Base-by-base conservation (phyloP, 1,139 yeast species). In the Ashbya aceris region DNA sequence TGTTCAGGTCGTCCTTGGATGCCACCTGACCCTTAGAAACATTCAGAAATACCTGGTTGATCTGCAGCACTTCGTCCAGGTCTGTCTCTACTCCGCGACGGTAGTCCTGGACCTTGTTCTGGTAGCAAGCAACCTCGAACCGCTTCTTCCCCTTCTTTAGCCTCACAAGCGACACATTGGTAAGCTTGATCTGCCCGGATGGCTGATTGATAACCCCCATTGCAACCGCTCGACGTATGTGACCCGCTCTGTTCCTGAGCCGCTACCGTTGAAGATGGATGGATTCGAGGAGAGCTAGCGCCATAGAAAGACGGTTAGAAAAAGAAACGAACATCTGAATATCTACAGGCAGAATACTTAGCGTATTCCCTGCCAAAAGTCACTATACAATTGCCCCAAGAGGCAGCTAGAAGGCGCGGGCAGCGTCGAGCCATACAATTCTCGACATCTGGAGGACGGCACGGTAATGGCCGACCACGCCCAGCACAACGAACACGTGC, bases 21-120 rank as follows among this genome's bases (percentile, higher is more conserved):
- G 98, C 98, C 2, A 85, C 93, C 51, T 80, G 89, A 2, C 98
- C 98, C 57, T 93, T 91, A 14, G 96, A 85, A 0, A 89, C 98
- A 58, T 93, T 91, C 36, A 79, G 65, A 57, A 93, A 91, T 2
- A 91, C 95, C 60, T 84, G 96, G n/a, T 89, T 96, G 41, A 91
- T 87, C 60, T 91, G 98, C 34, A 91, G 68, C 4, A 91, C 98
- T 60, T 91, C 98, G 65, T 91, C 98, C 9, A 93, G 62, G 60
- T 91, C 96, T 53, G 85, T 91, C 59, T 93, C 98, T 8, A 72
- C 66, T 79, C 81, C 60, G 82, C 87, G 60, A 54, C 96, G 71
- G 80, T 91, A 91, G 63, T 91, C 98, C 59, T 89, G 97, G 9
- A 91, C 96, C 59, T 93, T 91, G 58, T 91, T 91, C 58, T 86